Base-by-base conservation (phyloP, 2,329 filamentous ascomycete species). In the Blastomyces parvus region DNA sequence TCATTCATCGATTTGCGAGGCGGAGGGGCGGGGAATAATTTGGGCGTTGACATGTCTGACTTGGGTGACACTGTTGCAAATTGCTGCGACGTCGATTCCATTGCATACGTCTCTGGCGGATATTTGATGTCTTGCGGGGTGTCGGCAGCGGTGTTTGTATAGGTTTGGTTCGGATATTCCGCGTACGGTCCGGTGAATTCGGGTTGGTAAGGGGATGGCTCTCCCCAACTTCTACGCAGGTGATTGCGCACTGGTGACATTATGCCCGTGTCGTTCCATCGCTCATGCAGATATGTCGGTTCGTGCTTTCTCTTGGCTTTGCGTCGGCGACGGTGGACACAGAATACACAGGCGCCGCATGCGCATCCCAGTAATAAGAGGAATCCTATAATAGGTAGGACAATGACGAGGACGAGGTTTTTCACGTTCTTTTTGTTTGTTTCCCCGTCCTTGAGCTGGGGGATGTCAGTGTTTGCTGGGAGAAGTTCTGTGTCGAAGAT, bases 401-500 rank as follows among this genome's bases (percentile, higher is more conserved):
- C 76, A 46, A 80, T 78, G 22, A 78, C 71, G 13, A 80, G 60
- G 13, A 74, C 72, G 0, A 79, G 72, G 48, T 74, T 72, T n/a
- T 71, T 68, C 17, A 59, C 2, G 38, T 59, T 63, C 38, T 3
- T 33, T 42, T 62, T 62, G 8, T 19, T 46, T 1, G 64, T 60
- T 14, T 66, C 67, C 0, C 67, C 68, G 17, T 57, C 64, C 7
- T 63, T 63, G 64, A 62, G 66, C 60, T 60, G 68, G 60, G 66
- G 70, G 64, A 67, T 68, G 48, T 63, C 70, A 6, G 68, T 60
- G 9, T 70, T 71, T 11, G 74, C 71, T 11, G 76, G 75, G 53
- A 79, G 74, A 7, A 74, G 66, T 11, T 73, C 71, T 56, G 74
- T 67, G 53, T 72, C 75, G 69, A 80, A 80, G 58, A 80, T 79